phyloP scores from a whole-genome alignment of 345 rosid genomes.

The Capsella bursapastoris region DNA sequence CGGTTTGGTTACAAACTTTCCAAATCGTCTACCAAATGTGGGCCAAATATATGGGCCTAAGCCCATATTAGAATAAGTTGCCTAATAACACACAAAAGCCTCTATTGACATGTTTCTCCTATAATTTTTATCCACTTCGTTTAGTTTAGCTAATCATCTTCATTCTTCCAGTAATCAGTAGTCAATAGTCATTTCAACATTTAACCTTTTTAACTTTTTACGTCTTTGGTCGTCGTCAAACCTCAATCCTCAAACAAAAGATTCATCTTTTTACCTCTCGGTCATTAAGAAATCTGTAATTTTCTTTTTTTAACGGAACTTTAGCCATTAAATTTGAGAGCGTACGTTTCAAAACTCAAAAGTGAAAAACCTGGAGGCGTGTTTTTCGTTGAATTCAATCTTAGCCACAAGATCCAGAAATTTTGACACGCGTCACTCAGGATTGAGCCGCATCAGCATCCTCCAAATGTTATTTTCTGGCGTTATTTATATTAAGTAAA shows the following conservation, averaged over 20 bases:
- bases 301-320: background rate
- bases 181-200: conserved; percentile 7
- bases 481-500: background rate
- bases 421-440: conserved; percentile 23
- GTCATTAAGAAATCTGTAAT: background rate
- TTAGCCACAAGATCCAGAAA: conserved; percentile 31
- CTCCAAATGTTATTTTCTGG: conserved; percentile 9
- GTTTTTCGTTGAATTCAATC: conserved; percentile 10
- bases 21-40: too few species aligned
- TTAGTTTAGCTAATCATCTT: conserved; percentile 2
- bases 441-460: conserved; percentile 28
- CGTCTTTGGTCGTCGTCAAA: background rate
- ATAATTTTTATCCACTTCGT: conserved; percentile 9
- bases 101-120: background rate
- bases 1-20: too few species aligned
- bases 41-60: background rate
- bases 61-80: conserved; percentile 15
- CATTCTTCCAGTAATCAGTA: background rate
- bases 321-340: conserved; percentile 7
- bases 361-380: conserved; percentile 8
- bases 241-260: background rate
- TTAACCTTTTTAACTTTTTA: background rate
- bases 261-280: background rate
- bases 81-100: background rate
- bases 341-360: background rate